phyloP scores from a whole-genome alignment of 2,329 filamentous ascomycete genomes.

The Verticillium albo-atrum region DNA sequence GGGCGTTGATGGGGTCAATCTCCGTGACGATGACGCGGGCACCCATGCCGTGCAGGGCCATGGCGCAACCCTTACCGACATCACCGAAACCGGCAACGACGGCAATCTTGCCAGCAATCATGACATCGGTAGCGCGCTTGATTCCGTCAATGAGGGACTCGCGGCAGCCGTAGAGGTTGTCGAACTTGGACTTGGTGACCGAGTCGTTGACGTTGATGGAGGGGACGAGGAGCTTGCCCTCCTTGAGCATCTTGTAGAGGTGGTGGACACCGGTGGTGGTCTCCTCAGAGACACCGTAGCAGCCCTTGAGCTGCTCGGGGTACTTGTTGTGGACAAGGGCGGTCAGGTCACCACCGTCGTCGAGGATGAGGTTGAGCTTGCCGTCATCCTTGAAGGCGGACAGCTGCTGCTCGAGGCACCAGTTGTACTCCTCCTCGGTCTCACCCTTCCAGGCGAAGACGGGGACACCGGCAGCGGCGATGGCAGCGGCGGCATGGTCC shows the following conservation, averaged over 20 bases:
- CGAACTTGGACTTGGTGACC: slow-evolving; percentile 99
- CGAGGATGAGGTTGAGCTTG: slow-evolving; percentile 97
- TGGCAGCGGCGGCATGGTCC: slow-evolving; percentile 96
- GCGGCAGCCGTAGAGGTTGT: slow-evolving; percentile 99
- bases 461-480: slow-evolving; percentile 87
- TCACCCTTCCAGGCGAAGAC: slow-evolving; percentile 80
- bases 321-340: slow-evolving; percentile 96
- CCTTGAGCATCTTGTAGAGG: slow-evolving; percentile 97
- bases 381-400: slow-evolving; percentile 93
- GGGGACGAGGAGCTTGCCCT: slow-evolving; percentile 81
- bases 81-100: slow-evolving; percentile 98
- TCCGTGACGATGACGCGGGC: slow-evolving; percentile 95
- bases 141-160: slow-evolving; percentile 98
- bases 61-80: slow-evolving; percentile 97
- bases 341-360: slow-evolving; percentile 97
- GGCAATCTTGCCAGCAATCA: slow-evolving; percentile 98
- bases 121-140: slow-evolving; percentile 99
- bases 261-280: slow-evolving; percentile 99
- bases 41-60: slow-evolving; percentile 95
- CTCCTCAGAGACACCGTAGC: slow-evolving; percentile 98
- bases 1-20: slow-evolving; percentile 98
- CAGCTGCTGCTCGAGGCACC: slow-evolving; percentile 99
- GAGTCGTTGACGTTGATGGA: slow-evolving; percentile 99
- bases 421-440: slow-evolving; percentile 99
- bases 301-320: slow-evolving; percentile 96